These are phyloP conservation scores for Dillenia suffruticosa DNA, from an alignment of 164 flowering plant species.

Conservation along the genomic window DNA sequence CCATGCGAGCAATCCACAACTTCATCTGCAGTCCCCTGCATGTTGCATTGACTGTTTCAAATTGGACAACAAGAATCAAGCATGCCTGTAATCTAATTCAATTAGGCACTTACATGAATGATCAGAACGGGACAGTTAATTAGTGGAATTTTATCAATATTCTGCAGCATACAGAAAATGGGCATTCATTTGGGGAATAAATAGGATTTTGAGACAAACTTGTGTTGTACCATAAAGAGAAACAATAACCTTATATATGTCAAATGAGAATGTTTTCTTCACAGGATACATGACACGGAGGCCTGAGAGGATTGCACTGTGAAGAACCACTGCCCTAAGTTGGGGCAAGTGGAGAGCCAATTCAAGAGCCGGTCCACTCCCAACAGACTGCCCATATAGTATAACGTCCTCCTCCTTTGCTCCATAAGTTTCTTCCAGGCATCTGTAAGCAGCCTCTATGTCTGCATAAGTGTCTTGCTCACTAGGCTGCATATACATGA, in stretches of 20 bases:
- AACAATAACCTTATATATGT: constrained; percentile 68
- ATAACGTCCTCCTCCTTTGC: constrained; percentile 77
- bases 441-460: constrained; percentile 81
- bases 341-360: constrained; percentile 55
- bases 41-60: too few relatives aligned
- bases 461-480: constrained; percentile 86
- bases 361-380: constrained; percentile 88
- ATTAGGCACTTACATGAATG: constrained; percentile 68
- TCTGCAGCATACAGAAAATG: constrained; percentile 44
- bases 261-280: constrained; percentile 80
- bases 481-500: constrained; percentile 44
- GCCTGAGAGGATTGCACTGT: constrained; percentile 84
- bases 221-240: neutral
- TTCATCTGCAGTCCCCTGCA: constrained; percentile 70
- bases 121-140: constrained; percentile 79
- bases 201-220: neutral
- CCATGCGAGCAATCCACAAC: constrained; percentile 73
- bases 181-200: neutral
- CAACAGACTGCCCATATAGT: constrained; percentile 89
- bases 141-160: constrained; percentile 63
- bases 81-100: too few relatives aligned
- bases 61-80: too few relatives aligned
- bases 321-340: constrained; percentile 83
- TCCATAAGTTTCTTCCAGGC: constrained; percentile 65
- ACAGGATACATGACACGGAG: constrained; percentile 87